Evolutionary conservation across 208 protist species (phyloP).

Genomic region (Trypanosoma avium): DNA sequence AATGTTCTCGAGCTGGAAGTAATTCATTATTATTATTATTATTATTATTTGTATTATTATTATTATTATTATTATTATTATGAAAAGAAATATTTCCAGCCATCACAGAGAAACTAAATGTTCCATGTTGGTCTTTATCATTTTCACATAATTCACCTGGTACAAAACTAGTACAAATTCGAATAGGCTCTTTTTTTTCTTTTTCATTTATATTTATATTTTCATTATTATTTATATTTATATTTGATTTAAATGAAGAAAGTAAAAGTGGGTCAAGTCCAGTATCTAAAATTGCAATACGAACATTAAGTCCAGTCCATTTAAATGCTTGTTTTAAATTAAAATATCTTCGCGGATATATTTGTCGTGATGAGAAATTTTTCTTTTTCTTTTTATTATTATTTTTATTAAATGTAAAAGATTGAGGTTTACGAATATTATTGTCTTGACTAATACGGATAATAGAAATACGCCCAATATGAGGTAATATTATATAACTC

Average conservation of each 20-base stretch:
- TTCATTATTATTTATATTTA: not conserved
- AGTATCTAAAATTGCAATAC: constrained; percentile 63
- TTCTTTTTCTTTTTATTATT: not conserved
- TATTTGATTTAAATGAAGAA: not conserved
- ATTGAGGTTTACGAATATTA: not conserved
- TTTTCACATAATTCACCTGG: constrained; percentile 57
- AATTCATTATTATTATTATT: not conserved
- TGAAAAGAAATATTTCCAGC: constrained; percentile 44
- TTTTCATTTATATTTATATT: not conserved
- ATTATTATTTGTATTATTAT: not conserved
- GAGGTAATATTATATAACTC: not conserved
- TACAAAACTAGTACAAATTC: constrained; percentile 59
- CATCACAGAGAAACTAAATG: constrained; percentile 95
- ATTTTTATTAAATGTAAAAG: not conserved
- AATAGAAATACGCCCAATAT: constrained; percentile 18
- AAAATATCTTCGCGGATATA: constrained; percentile 26
- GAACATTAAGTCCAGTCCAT: constrained; percentile 49
- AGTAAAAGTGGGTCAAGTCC: constrained; percentile 35
- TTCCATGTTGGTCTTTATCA: constrained; percentile 94
- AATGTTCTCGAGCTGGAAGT: constrained; percentile 13
- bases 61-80: not conserved
- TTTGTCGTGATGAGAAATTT: not conserved
- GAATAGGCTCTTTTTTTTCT: constrained; percentile 15
- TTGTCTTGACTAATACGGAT: constrained; percentile 5
- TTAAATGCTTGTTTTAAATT: not conserved